These are phyloP conservation scores for Ajuga chamaepitys DNA, from an alignment of 257 asterid species.

Conservation along the genomic window DNA sequence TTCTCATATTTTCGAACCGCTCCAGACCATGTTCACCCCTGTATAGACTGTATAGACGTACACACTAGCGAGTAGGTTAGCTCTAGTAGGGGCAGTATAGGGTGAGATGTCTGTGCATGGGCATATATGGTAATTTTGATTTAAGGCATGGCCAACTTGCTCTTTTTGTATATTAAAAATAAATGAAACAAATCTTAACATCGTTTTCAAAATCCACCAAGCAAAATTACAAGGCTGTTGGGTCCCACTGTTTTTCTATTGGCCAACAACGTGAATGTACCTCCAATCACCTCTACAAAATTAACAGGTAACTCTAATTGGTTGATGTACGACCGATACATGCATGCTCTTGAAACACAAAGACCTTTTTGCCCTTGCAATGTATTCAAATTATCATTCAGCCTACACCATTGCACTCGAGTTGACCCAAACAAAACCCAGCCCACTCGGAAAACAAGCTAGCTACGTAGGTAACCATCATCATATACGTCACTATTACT, in stretches of 20 bases:
- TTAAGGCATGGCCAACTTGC: not conserved
- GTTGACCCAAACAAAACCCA: too few relatives aligned
- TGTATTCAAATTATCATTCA: too few relatives aligned
- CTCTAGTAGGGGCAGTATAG: constrained; percentile 13
- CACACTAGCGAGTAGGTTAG: constrained; percentile 7
- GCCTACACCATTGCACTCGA: not conserved
- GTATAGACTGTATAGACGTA: too few relatives aligned
- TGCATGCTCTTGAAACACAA: too few relatives aligned
- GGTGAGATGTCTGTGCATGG: constrained; percentile 18
- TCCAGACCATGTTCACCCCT: too few relatives aligned
- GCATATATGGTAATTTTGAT: not conserved
- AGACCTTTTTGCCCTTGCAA: too few relatives aligned
- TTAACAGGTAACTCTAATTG: too few relatives aligned
- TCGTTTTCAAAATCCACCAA: constrained; percentile 14
- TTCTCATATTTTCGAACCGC: too few relatives aligned
- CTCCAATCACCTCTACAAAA: constrained; percentile 18
- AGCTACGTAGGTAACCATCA: not conserved
- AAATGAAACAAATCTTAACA: not conserved
- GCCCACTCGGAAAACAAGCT: too few relatives aligned
- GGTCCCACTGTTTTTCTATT: not conserved
- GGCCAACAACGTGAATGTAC: constrained; percentile 15
- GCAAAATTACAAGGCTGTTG: constrained; percentile 7
- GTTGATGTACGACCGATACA: not conserved
- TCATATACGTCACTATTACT: constrained; percentile 4
- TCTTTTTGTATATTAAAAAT: not conserved